Percentiles rank a stretch among this genome's conserved stretches.
phyloP scores from a whole-genome alignment of 163 green algal species.

The Volvox carteri region DNA sequence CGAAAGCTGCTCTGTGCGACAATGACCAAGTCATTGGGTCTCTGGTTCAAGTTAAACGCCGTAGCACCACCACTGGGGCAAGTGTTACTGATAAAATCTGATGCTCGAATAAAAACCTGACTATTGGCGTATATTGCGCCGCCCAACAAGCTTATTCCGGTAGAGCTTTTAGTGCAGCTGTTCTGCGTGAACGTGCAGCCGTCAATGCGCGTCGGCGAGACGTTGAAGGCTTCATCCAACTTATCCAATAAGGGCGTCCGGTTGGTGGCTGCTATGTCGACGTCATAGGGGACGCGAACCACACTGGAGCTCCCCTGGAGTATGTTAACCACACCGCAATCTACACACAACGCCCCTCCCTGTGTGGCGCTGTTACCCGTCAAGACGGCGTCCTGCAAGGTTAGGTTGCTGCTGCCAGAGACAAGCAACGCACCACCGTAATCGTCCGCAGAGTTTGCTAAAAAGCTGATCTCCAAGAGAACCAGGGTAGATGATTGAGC shows the following conservation, averaged over 20 bases:
- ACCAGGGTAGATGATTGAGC: neutral
- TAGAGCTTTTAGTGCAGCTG: neutral
- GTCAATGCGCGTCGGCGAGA: neutral
- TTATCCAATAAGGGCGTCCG: neutral
- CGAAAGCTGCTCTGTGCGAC: neutral
- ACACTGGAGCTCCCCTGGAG: neutral
- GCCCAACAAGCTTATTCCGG: neutral
- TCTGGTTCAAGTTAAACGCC: neutral
- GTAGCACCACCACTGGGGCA: slow-evolving; percentile 5
- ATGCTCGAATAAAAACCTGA: neutral
- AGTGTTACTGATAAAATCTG: slow-evolving; percentile 12
- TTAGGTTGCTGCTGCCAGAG: neutral
- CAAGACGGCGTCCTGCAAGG: neutral
- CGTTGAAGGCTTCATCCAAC: neutral
- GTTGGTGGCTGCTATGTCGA: neutral
- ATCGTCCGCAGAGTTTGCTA: neutral
- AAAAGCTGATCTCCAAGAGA: neutral
- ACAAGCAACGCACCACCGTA: neutral
- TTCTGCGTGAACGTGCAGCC: slow-evolving; percentile 5
- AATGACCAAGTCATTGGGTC: neutral
- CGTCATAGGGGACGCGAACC: neutral
- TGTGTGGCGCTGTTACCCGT: neutral
- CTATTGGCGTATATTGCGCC: neutral
- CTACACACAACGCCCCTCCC: neutral
- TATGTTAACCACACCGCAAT: neutral